Evolutionary conservation across 2,329 filamentous ascomycete genomes (phyloP), one percentile per base, ranked within the genome.

Genomic region (Fusarium sp.): DNA sequence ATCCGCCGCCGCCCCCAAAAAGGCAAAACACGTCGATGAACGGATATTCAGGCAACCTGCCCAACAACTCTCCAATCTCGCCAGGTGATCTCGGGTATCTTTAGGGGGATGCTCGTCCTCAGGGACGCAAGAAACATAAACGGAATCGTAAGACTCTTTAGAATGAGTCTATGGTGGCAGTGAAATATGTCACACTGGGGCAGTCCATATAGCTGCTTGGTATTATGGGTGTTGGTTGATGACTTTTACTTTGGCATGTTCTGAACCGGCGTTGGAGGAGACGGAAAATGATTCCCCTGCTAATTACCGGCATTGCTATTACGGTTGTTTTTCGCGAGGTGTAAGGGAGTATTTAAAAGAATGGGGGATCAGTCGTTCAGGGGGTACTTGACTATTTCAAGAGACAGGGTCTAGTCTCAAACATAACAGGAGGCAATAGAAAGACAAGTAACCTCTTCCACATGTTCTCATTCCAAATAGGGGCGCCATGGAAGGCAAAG

Each of bases 1-100:
- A 89, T 8, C 77, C 82, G 6, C 81, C 82, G 37, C 85, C 84
- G 14, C 81, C 86, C 3, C 68, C 80, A 10, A 90, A 90, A 79
- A 83, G 87, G 54, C 84, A 85, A 67, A 81, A 76, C 42, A 80
- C 76, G 10, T 60, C 73, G 16, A 60, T 73, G 15, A 79, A 79
- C 42, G 77, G 75, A 6, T 73, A 72, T 21, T 65, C 72, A 33
- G 76, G 51, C 29, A 65, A 71, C 38, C 46, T 77, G 25, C 42
- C 75, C 16, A 76, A 72, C 49, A 76, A 75, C 41, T 76, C 77
- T 29, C 68, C 76, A 39, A 33, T 74, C 35, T 73, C 70, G 23
- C 55, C 70, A 42, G 31, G 59, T 37, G 62, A 60, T 35, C 49
- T 63, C 29, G 73, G 69, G 41, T 77, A 76, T 61, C 60, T 67